These are phyloP conservation scores for Melampsora americana DNA, from an alignment of 1,284 basidiomycete species.

Conservation along the genomic window DNA sequence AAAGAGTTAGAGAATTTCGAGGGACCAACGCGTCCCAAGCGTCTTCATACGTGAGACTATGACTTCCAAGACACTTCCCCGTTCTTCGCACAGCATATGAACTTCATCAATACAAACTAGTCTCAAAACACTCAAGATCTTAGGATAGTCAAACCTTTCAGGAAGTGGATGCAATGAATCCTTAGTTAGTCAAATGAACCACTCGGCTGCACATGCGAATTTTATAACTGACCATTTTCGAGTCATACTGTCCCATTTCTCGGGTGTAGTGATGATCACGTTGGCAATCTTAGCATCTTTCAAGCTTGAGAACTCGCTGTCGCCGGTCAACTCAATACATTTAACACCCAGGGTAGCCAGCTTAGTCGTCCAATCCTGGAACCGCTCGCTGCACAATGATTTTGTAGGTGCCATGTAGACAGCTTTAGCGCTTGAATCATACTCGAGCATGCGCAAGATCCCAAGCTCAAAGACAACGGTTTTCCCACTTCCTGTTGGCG, in stretches of 20 bases:
- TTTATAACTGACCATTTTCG: constrained; percentile 64
- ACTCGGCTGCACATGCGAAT: constrained; percentile 59
- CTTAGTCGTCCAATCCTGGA: constrained; percentile 76
- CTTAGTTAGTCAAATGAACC: neutral
- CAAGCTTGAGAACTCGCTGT: constrained; percentile 68
- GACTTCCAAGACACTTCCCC: constrained; percentile 88
- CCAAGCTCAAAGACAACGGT: constrained; percentile 82
- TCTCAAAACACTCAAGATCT: constrained; percentile 48
- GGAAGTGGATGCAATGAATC: neutral
- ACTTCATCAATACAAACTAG: constrained; percentile 81
- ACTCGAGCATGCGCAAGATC: constrained; percentile 71
- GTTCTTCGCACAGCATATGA: constrained; percentile 81
- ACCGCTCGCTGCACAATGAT: constrained; percentile 74
- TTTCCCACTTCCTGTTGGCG: constrained; percentile 50
- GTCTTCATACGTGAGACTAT: constrained; percentile 87
- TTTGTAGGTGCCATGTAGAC: constrained; percentile 95
- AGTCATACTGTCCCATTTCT: constrained; percentile 91
- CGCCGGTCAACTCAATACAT: constrained; percentile 89
- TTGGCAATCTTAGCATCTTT: constrained; percentile 69
- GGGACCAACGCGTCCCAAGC: constrained; percentile 57
- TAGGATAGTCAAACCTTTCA: constrained; percentile 47
- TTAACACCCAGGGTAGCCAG: constrained; percentile 70
- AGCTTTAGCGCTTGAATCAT: constrained; percentile 62
- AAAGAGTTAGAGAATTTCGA: neutral
- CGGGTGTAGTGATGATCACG: constrained; percentile 70